Conservation (phyloP, 371 early-diverging fungal species). For the Funneliformis caledonium region DNA sequence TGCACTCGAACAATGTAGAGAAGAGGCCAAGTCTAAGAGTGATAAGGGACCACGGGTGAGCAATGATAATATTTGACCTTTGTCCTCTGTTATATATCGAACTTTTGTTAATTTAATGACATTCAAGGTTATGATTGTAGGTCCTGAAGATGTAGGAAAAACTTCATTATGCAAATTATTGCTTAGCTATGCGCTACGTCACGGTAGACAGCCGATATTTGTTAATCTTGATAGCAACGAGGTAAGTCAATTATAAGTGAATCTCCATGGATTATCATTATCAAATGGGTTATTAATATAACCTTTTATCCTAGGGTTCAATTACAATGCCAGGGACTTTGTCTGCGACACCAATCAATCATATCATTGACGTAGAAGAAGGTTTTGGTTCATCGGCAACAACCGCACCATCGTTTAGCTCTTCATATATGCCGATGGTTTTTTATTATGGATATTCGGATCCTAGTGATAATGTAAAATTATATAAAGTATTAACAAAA, state of each 20-base stretch:
- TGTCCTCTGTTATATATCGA: not conserved
- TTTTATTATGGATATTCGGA: constrained; percentile 90
- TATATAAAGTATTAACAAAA: constrained; percentile 70
- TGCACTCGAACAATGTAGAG: constrained; percentile 81
- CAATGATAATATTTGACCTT: not conserved
- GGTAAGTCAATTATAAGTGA: constrained; percentile 45
- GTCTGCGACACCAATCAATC: constrained; percentile 74
- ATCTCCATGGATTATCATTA: not conserved
- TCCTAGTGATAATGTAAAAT: constrained; percentile 75
- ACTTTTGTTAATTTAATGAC: not conserved
- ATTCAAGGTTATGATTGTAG: constrained; percentile 78
- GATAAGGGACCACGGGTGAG: constrained; percentile 73
- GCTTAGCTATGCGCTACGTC: constrained; percentile 82
- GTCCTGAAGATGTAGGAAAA: constrained; percentile 92
- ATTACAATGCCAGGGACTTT: constrained; percentile 88
- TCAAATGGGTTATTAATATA: not conserved
- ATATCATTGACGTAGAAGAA: constrained; percentile 84
- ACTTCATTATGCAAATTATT: constrained; percentile 83
- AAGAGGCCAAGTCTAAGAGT: constrained; percentile 54
- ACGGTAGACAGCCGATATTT: constrained; percentile 77
- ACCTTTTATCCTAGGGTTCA: constrained; percentile 61
- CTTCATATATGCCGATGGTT: constrained; percentile 77
- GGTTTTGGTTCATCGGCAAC: constrained; percentile 83
- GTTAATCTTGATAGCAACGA: constrained; percentile 86
- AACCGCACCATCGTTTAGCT: constrained; percentile 68